Evolutionary conservation across 2,329 filamentous ascomycete genomes (phyloP).

Genomic region (Coniochaeta sp.): DNA sequence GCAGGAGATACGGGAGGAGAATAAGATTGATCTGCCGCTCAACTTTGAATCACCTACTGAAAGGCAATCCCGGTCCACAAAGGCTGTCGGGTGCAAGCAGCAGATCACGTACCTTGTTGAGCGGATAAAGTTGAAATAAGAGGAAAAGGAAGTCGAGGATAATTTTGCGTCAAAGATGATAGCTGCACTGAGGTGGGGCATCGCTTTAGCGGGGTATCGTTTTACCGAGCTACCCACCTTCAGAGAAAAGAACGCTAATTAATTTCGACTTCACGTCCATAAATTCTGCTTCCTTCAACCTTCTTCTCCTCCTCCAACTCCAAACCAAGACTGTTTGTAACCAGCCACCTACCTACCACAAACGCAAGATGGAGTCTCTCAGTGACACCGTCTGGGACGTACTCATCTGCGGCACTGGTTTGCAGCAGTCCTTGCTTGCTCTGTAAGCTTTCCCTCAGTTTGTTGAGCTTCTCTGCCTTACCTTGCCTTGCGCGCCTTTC

Average conservation of each 20-base stretch:
- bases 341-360: not conserved
- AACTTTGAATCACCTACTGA: constrained; percentile 48
- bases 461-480: too few relatives aligned
- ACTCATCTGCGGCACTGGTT: constrained; percentile 69
- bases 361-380: constrained; percentile 60
- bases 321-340: constrained; percentile 3
- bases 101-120: constrained; percentile 26
- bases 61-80: constrained; percentile 32
- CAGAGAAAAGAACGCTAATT: not conserved
- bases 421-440: constrained; percentile 73
- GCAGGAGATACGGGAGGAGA: constrained; percentile 78
- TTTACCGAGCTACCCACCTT: too few relatives aligned
- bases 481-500: constrained; percentile 44
- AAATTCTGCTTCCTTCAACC: constrained; percentile 2
- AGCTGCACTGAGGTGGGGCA: not conserved
- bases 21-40: constrained; percentile 54
- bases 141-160: constrained; percentile 13
- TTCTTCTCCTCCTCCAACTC: constrained; percentile 4
- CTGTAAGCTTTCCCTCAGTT: constrained; percentile 50
- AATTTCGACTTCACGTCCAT: constrained; percentile 1
- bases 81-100: constrained; percentile 25
- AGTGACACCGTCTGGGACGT: constrained; percentile 72
- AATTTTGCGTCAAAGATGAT: not conserved
- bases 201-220: too few relatives aligned
- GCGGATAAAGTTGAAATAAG: constrained; percentile 33